Base-by-base conservation (phyloP, 257 asterid species). In the Paulownia fortunei region DNA sequence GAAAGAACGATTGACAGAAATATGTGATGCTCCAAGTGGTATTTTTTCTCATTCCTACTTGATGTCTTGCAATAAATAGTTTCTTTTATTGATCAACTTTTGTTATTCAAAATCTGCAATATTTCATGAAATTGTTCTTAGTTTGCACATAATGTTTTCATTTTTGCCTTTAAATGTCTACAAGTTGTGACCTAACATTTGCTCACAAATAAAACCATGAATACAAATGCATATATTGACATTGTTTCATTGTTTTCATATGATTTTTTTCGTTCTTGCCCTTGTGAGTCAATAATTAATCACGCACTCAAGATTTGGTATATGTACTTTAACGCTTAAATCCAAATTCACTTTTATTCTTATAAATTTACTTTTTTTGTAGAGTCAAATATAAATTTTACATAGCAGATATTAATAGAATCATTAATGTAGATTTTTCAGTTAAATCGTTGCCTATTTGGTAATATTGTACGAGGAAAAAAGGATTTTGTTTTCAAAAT, bases 1-100 rank as follows among this genome's bases (percentile, higher is more conserved):
- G 88, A 79, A 69, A 15, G 79, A 72, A 44, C 77, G 76, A n/a
- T 15, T 55, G 36, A 19, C 55, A 0, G 87, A 85, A 73, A 81
- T 83, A 63, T 39, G 26, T 8, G 61, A 66, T 24, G 59, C 85
- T 58, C 30, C 82, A 59, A 77, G 58, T 52, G 68, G 47, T 77
- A 52, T 52, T 55, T 21, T 55, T 30, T 51, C 23, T 27, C 1
- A 4, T 56, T 44, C 26, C 36, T 76, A 16, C 32, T 30, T 44
- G 18, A 15, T 41, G 18, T 37, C 8, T 66, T 37, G 8, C 37
- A 9, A 3, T 18, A 30, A 18, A 26, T 67, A 18, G 0, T n/a
- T 16, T 68, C 12, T 18, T 26, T 23, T 26, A 5, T 37, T 61
- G 21, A 47, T 6, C 21, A 58, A 16, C 2, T 47, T 47, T 21